Evolutionary conservation across 768 basidiomycete species (phyloP).

Genomic region (Lactarius quietus): DNA sequence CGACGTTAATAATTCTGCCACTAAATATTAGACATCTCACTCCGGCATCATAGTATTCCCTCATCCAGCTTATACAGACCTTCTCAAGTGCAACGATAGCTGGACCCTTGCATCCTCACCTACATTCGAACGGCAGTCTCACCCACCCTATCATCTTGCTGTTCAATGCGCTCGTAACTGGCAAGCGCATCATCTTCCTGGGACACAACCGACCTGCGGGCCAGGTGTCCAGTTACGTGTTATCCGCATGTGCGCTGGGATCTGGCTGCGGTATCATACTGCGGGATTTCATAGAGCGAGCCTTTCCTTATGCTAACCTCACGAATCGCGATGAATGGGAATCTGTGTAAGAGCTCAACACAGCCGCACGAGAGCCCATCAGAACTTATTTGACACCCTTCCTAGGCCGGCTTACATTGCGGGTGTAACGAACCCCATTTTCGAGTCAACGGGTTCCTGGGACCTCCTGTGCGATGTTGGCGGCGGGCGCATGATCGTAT

Average conservation of each 20-base stretch:
- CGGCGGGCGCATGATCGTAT: constrained; percentile 78
- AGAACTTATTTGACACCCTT: constrained; percentile 13
- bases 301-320: constrained; percentile 94
- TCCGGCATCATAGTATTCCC: constrained; percentile 63
- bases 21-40: not conserved
- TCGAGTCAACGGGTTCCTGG: constrained; percentile 84
- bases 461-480: constrained; percentile 92
- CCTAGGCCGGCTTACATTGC: constrained; percentile 88
- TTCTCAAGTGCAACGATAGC: constrained; percentile 65
- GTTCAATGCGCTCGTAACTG: constrained; percentile 93
- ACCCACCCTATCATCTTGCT: constrained; percentile 95
- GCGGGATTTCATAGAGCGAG: constrained; percentile 83
- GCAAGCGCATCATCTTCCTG: constrained; percentile 91
- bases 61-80: constrained; percentile 85
- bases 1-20: not conserved
- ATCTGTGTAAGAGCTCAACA: constrained; percentile 57
- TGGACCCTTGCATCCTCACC: constrained; percentile 83
- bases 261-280: constrained; percentile 85
- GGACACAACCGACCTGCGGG: constrained; percentile 88
- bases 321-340: constrained; percentile 88
- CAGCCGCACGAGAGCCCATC: not conserved
- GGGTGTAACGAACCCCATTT: constrained; percentile 96
- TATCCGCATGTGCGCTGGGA: constrained; percentile 90
- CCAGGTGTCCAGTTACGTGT: constrained; percentile 84
- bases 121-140: constrained; percentile 85